Base-by-base conservation (phyloP, 768 basidiomycete species). In the Agrocybe pediades region DNA sequence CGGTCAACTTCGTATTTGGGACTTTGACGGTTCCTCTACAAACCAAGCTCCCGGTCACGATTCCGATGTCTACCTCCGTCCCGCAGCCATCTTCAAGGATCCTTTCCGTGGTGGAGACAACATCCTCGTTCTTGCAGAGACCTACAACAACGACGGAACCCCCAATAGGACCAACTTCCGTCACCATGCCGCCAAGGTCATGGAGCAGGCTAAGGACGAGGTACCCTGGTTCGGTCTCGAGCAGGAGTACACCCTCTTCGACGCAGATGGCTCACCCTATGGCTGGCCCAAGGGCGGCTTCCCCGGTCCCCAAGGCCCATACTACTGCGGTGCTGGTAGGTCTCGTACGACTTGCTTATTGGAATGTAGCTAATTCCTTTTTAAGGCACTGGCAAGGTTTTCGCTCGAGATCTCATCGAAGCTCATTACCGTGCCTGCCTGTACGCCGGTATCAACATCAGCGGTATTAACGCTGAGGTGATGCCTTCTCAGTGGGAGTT, bases 401-500 rank as follows among this genome's bases (percentile, higher is more conserved):
- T 97, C 67, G 96, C 92, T 58, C 94, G 97, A 74, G 97, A 99
- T 76, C 84, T 98, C 66, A 90, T 99, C 66, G 97, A 99, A 78
- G 97, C 97, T 30, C 97, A 99, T 78, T 98, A 98, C 78, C 92
- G 95, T 59, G 92, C 92, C 53, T 97, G 95, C 71, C 84, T 96
- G 49, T 95, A 96, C 69, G 75, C 95, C 51, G 95, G 95, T 62
- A 83, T 99, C 76, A 95, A 94, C 79, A 98, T 98, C 77, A 94
- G 92, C 61, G 97, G 97, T 68, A 98, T 99, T 78, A 99, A 98
- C 71, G 96, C 96, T 56, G 97, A 98, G 76, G 96, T 98, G 57
- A 98, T 98, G 96, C 96, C 97, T 15, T 87, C 95, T 51, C 97
- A 99, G 73, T 99, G 97, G 97, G 97, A 99, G 78, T 99, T 96